Evolutionary conservation across 2,329 filamentous ascomycete genomes (phyloP).

Genomic region (Cladorrhinum sp.): DNA sequence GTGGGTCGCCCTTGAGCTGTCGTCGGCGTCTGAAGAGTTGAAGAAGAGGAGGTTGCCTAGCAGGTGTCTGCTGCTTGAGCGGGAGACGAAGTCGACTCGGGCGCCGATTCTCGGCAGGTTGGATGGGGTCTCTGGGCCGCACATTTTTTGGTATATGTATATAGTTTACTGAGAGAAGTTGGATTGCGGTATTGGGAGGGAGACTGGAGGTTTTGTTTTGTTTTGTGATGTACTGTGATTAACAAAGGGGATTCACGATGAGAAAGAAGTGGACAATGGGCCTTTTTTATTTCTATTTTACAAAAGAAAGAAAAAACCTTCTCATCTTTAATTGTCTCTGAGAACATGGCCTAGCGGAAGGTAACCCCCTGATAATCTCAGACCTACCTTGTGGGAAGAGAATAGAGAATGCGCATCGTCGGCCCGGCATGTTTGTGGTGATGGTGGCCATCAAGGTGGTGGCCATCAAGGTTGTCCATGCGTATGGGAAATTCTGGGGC

Average conservation of each 20-base stretch:
- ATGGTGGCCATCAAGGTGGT: not conserved
- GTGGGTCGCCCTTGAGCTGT: slow-evolving; percentile 25
- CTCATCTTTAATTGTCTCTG: no score
- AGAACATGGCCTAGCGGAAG: no score
- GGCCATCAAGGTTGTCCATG: slow-evolving; percentile 1
- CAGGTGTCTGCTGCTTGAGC: slow-evolving; percentile 4
- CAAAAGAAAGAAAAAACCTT: not conserved
- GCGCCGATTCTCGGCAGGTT: slow-evolving; percentile 26
- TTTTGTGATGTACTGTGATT: not conserved
- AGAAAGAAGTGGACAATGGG: not conserved
- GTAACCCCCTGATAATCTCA: no score
- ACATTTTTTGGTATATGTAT: slow-evolving; percentile 20
- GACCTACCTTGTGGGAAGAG: no score
- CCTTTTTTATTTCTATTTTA: not conserved
- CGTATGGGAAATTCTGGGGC: not conserved
- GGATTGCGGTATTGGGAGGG: not conserved
- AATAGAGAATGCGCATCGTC: not conserved
- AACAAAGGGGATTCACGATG: not conserved
- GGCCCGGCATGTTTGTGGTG: no score
- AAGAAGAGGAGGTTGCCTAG: slow-evolving; percentile 28
- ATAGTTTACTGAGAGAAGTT: not conserved
- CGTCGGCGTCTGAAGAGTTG: slow-evolving; percentile 20
- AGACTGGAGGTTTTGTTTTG: not conserved
- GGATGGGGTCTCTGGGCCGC: slow-evolving; percentile 23
- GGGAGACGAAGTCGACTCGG: slow-evolving; percentile 27